These are phyloP conservation scores for Calonectria pseudoreteaudii DNA, from an alignment of 2,329 filamentous ascomycete species.

Conservation along the genomic window DNA sequence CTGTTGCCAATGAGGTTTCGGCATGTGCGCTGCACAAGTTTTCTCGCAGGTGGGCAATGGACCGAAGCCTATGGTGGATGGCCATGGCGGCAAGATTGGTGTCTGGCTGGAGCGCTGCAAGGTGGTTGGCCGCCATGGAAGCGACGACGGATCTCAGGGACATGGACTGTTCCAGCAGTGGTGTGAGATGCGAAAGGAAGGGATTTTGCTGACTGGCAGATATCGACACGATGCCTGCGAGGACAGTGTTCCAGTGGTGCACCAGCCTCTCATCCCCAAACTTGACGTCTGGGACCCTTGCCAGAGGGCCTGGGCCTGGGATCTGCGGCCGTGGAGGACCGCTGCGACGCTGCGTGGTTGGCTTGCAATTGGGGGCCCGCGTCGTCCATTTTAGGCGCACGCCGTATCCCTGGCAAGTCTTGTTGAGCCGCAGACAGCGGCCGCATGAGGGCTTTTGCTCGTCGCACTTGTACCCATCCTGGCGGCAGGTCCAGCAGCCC, in stretches of 20 bases:
- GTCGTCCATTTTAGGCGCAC: not conserved
- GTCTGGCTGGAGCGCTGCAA: not conserved
- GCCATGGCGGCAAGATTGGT: not conserved
- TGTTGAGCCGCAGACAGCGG: conserved; percentile 2
- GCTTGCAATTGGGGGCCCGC: not conserved
- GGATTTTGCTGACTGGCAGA: not conserved
- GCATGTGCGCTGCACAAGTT: not conserved
- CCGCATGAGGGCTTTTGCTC: conserved; percentile 5
- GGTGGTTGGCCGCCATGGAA: not conserved
- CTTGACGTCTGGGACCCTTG: not conserved
- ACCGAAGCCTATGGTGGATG: not conserved
- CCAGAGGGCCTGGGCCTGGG: not conserved
- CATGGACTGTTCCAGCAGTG: not conserved
- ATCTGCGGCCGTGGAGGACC: not conserved
- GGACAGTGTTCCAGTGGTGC: not conserved
- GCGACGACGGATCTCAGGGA: not conserved
- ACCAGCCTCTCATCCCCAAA: not conserved
- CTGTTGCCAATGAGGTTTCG: not conserved
- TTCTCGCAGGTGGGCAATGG: not conserved
- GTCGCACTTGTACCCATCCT: conserved; percentile 13
- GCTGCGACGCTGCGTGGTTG: not conserved
- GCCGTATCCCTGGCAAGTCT: not conserved
- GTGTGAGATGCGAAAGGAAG: not conserved
- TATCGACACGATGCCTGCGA: not conserved
- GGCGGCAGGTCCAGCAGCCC: conserved; percentile 7